Percentiles rank a stretch among this genome's conserved stretches.
phyloP scores from a whole-genome alignment of 2,329 filamentous ascomycete species.

The Fusarium sp. region DNA sequence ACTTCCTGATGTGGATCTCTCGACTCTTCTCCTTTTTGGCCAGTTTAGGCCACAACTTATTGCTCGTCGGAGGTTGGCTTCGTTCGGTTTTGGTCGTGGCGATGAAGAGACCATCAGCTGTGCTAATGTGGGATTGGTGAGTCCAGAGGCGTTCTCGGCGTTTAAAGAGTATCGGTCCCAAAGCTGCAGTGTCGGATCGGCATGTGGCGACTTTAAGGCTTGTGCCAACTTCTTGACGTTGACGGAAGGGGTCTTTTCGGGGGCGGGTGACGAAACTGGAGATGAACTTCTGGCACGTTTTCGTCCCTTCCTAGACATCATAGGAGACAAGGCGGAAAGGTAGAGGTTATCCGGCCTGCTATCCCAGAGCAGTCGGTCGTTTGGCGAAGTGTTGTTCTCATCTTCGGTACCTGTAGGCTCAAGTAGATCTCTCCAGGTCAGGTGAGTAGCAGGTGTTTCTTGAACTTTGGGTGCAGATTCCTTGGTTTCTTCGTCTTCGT shows the following conservation, averaged over 20 bases:
- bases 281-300: conserved; percentile 80
- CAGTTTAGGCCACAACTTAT: conserved; percentile 74
- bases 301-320: conserved; percentile 59
- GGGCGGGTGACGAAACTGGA: conserved; percentile 70
- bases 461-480: neutral
- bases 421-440: conserved; percentile 67
- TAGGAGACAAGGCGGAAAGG: conserved; percentile 55
- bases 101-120: conserved; percentile 75
- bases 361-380: conserved; percentile 69
- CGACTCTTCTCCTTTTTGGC: conserved; percentile 72
- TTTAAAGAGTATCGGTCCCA: conserved; percentile 76
- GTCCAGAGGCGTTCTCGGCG: conserved; percentile 53
- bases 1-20: conserved; percentile 54
- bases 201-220: conserved; percentile 69
- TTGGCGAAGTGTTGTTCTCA: conserved; percentile 61
- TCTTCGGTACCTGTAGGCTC: conserved; percentile 56
- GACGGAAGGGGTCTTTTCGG: conserved; percentile 57
- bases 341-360: conserved; percentile 55
- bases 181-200: conserved; percentile 75
- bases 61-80: conserved; percentile 63
- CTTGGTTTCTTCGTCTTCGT: conserved; percentile 30
- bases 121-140: conserved; percentile 65
- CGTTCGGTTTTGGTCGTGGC: conserved; percentile 62
- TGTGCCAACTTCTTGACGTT: conserved; percentile 66
- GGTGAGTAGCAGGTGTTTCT: conserved; percentile 58